These are phyloP conservation scores for Pythium volutum DNA, from an alignment of 352 stramenopile species.

Conservation along the genomic window DNA sequence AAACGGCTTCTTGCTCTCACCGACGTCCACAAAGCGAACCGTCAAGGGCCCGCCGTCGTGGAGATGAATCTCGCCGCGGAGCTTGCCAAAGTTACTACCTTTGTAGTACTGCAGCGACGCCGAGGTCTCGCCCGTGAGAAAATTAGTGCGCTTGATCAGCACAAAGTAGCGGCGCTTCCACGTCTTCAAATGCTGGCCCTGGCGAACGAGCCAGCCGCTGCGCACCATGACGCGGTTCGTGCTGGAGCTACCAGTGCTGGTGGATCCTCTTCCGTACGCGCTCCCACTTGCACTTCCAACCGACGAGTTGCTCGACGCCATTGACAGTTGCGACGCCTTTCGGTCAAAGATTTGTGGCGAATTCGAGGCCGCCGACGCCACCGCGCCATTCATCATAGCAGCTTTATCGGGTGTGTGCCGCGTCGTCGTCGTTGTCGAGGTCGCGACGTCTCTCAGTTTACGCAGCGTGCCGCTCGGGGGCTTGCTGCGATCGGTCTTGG, in stretches of 20 bases:
- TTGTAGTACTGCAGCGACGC: conserved; percentile 86
- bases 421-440: not conserved
- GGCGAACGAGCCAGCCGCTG: conserved; percentile 35
- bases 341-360: conserved; percentile 8
- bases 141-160: conserved; percentile 77
- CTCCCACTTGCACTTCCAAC: not conserved
- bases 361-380: not conserved
- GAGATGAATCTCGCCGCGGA: conserved; percentile 75
- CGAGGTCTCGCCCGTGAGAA: conserved; percentile 59
- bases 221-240: conserved; percentile 27
- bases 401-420: conserved; percentile 19
- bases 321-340: conserved; percentile 6
- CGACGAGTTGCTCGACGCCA: conserved; percentile 10
- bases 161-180: conserved; percentile 89
- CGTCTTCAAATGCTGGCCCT: conserved; percentile 51
- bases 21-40: conserved; percentile 73
- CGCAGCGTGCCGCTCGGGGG: conserved; percentile 18
- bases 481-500: conserved; percentile 31
- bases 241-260: conserved; percentile 42
- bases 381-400: not conserved
- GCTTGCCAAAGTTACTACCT: conserved; percentile 73
- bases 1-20: conserved; percentile 77
- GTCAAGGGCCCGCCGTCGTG: conserved; percentile 57
- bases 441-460: conserved; percentile 21
- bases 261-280: conserved; percentile 14